These are phyloP conservation scores for Ustilago esculenta DNA, from an alignment of 1,284 basidiomycete genomes.

Conservation along the genomic window DNA sequence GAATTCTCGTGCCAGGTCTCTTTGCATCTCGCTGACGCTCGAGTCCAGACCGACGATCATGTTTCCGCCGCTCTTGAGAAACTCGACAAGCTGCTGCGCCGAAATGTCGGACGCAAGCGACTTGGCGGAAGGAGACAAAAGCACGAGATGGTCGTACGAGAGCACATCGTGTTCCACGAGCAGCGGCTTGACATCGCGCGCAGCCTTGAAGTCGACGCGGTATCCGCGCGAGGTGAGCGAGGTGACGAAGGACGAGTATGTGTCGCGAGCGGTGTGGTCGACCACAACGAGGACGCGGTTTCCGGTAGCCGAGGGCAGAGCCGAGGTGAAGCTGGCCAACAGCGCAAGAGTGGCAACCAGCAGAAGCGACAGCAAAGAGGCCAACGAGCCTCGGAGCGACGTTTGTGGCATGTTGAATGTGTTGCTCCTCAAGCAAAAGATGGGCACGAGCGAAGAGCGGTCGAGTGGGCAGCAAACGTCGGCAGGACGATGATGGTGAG, in stretches of 20 bases:
- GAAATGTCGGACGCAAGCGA: slow-evolving; percentile 80
- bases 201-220: slow-evolving; percentile 32
- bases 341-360: slow-evolving; percentile 10
- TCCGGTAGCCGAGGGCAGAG: slow-evolving; percentile 53
- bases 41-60: slow-evolving; percentile 83
- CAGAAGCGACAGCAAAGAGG: slow-evolving; percentile 1
- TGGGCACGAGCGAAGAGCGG: too few relatives aligned
- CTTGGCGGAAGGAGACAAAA: slow-evolving; percentile 54
- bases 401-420: too few relatives aligned
- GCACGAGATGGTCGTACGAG: slow-evolving; percentile 59
- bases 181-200: slow-evolving; percentile 30
- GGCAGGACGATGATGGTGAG: slow-evolving; percentile 3
- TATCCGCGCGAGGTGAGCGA: slow-evolving; percentile 49
- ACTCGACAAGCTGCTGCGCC: slow-evolving; percentile 81
- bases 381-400: neutral
- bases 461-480: too few relatives aligned
- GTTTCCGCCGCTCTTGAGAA: slow-evolving; percentile 78
- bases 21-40: slow-evolving; percentile 69
- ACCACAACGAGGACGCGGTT: slow-evolving; percentile 58
- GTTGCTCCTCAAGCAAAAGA: too few relatives aligned
- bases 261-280: slow-evolving; percentile 10
- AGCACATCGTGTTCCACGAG: slow-evolving; percentile 56
- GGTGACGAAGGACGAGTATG: slow-evolving; percentile 46
- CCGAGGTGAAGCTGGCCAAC: slow-evolving; percentile 14
- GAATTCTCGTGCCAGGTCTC: slow-evolving; percentile 72